A percentile compares a stretch with the other conserved stretches of the same genome.
These are phyloP conservation scores for Aspergillus unguis DNA, from an alignment of 2,329 filamentous ascomycete genomes.

Conservation along the genomic window DNA sequence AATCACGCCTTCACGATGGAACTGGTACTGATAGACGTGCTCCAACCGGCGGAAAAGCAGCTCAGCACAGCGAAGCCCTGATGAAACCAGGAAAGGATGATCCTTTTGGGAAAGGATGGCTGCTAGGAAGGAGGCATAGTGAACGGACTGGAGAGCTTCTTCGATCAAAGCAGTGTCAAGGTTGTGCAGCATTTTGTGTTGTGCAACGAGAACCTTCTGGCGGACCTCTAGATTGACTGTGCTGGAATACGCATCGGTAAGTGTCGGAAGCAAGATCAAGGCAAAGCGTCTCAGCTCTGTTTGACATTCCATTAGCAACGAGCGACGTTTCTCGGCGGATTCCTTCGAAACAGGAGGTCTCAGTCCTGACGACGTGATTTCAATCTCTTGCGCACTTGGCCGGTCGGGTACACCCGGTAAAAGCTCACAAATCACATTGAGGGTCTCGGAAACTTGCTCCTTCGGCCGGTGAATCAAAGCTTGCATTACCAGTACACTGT, in stretches of 20 bases:
- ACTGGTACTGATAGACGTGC: conserved; percentile 88
- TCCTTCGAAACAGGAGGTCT: conserved; percentile 46
- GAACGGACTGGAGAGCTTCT: conserved; percentile 80
- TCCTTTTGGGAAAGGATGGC: conserved; percentile 95
- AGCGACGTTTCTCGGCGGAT: conserved; percentile 72
- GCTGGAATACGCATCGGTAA: conserved; percentile 96
- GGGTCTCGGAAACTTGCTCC: conserved; percentile 93
- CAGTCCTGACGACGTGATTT: conserved; percentile 44
- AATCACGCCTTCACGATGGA: conserved; percentile 95
- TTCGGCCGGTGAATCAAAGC: conserved; percentile 91
- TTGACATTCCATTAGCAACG: conserved; percentile 77
- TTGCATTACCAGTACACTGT: conserved; percentile 98
- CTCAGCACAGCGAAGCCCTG: conserved; percentile 84
- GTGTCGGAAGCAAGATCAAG: conserved; percentile 85
- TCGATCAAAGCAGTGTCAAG: conserved; percentile 80
- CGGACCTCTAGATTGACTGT: conserved; percentile 93
- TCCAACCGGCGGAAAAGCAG: conserved; percentile 80
- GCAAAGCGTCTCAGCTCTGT: conserved; percentile 86
- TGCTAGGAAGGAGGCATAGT: conserved; percentile 92
- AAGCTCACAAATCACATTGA: conserved; percentile 96
- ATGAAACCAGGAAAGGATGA: conserved; percentile 79
- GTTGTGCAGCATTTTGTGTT: conserved; percentile 96
- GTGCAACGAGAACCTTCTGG: conserved; percentile 91
- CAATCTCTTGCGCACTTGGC: conserved; percentile 51
- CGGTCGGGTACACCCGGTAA: conserved; percentile 69